Evolutionary conservation across 2,329 filamentous ascomycete genomes (phyloP).

Genomic region (Pseudogymnoascus sp.): DNA sequence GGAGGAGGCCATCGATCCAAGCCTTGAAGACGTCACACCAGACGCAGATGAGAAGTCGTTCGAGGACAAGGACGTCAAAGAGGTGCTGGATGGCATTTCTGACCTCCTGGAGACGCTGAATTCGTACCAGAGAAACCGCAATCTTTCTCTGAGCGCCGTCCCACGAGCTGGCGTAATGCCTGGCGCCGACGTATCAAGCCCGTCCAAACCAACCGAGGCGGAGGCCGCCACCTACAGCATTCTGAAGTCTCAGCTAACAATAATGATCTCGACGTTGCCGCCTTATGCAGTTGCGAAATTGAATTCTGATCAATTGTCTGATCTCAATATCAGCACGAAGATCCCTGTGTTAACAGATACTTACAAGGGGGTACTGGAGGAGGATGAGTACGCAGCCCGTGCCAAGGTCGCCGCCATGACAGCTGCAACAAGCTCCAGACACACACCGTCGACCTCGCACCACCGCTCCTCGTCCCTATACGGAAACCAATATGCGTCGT

Average conservation of each 20-base stretch:
- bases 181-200: slow-evolving; percentile 59
- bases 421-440: slow-evolving; percentile 17
- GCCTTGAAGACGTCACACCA: slow-evolving; percentile 28
- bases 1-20: slow-evolving; percentile 53
- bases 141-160: slow-evolving; percentile 49
- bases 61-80: slow-evolving; percentile 55
- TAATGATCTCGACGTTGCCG: slow-evolving; percentile 44
- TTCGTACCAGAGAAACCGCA: slow-evolving; percentile 72
- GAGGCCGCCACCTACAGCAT: slow-evolving; percentile 45
- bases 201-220: slow-evolving; percentile 54
- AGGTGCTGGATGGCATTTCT: slow-evolving; percentile 63
- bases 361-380: slow-evolving; percentile 45
- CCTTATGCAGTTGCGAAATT: slow-evolving; percentile 51
- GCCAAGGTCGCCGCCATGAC: slow-evolving; percentile 20
- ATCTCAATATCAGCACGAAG: slow-evolving; percentile 44
- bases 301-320: slow-evolving; percentile 45
- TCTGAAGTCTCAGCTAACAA: slow-evolving; percentile 42
- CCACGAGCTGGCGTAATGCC: slow-evolving; percentile 53
- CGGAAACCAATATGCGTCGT: slow-evolving; percentile 26
- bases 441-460: slow-evolving; percentile 16
- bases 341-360: slow-evolving; percentile 40
- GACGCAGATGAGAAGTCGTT: slow-evolving; percentile 42
- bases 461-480: slow-evolving; percentile 24
- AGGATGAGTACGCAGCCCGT: slow-evolving; percentile 35
- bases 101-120: slow-evolving; percentile 69